phyloP scores from a whole-genome alignment of 257 asterid species.

The Ocimum tenuiflorum region DNA sequence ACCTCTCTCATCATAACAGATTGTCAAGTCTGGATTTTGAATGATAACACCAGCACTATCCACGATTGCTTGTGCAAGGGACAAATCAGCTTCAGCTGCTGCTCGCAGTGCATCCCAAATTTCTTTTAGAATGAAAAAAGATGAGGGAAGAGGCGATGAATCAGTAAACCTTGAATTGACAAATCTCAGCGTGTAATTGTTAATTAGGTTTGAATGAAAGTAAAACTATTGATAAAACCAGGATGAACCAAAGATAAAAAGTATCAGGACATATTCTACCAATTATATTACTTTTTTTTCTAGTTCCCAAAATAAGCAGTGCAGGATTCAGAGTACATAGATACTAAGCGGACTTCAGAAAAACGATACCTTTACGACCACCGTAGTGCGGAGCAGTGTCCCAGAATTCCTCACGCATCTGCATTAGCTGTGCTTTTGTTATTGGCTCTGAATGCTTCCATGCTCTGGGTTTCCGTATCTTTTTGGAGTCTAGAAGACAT shows the following conservation, averaged over 20 bases:
- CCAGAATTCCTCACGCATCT: conserved; percentile 71
- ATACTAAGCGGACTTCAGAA: too few species aligned
- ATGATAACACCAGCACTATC: conserved; percentile 74
- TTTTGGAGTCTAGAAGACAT: conserved; percentile 37
- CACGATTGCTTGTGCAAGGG: conserved; percentile 68
- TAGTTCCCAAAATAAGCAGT: too few species aligned
- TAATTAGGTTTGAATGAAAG: neutral
- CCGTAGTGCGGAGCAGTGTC: conserved; percentile 81
- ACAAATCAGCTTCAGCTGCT: conserved; percentile 69
- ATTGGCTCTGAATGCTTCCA: conserved; percentile 63
- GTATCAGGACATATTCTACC: too few species aligned
- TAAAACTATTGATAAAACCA: neutral
- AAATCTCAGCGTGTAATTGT: neutral
- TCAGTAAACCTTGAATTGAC: neutral
- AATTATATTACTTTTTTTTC: too few species aligned
- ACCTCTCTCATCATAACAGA: conserved; percentile 87
- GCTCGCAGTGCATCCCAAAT: conserved; percentile 96
- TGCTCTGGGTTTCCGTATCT: conserved; percentile 61
- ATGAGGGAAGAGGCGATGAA: too few species aligned
- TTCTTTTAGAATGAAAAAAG: conserved; percentile 29
- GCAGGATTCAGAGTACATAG: neutral
- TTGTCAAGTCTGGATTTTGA: conserved; percentile 65
- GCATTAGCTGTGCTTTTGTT: conserved; percentile 49
- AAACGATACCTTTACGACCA: conserved; percentile 50
- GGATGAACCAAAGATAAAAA: neutral